Evolutionary conservation across 768 basidiomycete species (phyloP).

Genomic region (Auriculariales sp.): DNA sequence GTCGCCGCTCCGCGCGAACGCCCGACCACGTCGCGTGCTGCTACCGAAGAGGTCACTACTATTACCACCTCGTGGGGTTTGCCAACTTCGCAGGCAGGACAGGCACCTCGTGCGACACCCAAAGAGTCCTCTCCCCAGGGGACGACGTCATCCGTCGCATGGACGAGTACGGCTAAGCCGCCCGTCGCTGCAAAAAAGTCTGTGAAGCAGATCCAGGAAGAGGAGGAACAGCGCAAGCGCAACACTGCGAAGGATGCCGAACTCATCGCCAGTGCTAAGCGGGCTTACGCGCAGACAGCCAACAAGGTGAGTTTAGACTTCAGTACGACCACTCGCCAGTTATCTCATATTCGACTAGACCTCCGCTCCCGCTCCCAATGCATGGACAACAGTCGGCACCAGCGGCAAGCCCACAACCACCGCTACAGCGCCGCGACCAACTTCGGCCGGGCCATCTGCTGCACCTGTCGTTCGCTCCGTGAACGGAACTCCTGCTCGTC

Average conservation of each 20-base stretch:
- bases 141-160: constrained; percentile 23
- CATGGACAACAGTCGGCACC: constrained; percentile 81
- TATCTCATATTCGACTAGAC: neutral
- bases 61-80: constrained; percentile 75
- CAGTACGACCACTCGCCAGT: neutral
- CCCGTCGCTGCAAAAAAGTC: constrained; percentile 57
- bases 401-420: constrained; percentile 42
- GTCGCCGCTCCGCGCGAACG: constrained; percentile 47
- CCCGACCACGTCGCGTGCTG: constrained; percentile 28
- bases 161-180: constrained; percentile 51
- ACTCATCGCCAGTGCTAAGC: constrained; percentile 38
- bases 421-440: constrained; percentile 16
- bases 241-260: constrained; percentile 41
- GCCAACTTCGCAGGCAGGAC: constrained; percentile 67
- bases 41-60: constrained; percentile 32
- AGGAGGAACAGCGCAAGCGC: constrained; percentile 82
- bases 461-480: constrained; percentile 20
- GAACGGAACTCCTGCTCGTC: constrained; percentile 6
- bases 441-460: constrained; percentile 13
- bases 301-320: constrained; percentile 37
- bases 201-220: constrained; percentile 98
- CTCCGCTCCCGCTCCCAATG: constrained; percentile 12
- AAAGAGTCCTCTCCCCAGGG: constrained; percentile 28
- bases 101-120: constrained; percentile 22
- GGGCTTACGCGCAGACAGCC: constrained; percentile 68